Evolutionary conservation across 257 asterid species (phyloP).

Genomic region (Solanum lignicaule): DNA sequence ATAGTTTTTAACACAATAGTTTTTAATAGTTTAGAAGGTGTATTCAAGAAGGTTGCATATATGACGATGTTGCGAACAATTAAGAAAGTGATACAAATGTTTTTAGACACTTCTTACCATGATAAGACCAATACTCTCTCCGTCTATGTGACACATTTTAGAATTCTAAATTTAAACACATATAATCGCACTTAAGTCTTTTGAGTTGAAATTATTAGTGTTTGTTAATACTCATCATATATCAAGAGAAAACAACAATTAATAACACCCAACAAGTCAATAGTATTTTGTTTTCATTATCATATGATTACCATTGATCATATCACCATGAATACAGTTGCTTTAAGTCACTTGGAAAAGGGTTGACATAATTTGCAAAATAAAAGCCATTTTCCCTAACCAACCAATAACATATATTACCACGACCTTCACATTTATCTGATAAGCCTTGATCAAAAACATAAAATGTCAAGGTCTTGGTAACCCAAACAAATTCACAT

Average conservation of each 20-base stretch:
- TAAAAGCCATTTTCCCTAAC: neutral
- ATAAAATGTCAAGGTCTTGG: neutral
- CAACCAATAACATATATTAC: neutral
- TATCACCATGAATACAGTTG: neutral
- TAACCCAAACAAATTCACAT: neutral
- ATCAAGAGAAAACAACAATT: neutral
- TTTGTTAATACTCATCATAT: neutral
- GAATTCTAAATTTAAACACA: neutral
- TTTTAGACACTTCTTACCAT: slow-evolving; percentile 10
- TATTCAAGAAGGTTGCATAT: neutral
- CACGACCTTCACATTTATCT: neutral
- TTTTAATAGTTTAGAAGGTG: too few species aligned
- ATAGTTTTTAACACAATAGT: too few species aligned
- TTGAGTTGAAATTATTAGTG: neutral
- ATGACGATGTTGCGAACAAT: neutral
- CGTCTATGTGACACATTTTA: too few species aligned
- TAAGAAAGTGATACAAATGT: neutral
- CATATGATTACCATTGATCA: neutral
- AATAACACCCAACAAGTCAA: neutral
- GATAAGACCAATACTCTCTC: slow-evolving; percentile 34
- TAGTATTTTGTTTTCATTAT: neutral
- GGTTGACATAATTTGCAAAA: neutral
- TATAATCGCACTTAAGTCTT: neutral
- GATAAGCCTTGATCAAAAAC: neutral
- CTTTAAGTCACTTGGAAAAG: neutral